Conservation (phyloP, 805 yeast species). For the Brettanomyces nanus region DNA sequence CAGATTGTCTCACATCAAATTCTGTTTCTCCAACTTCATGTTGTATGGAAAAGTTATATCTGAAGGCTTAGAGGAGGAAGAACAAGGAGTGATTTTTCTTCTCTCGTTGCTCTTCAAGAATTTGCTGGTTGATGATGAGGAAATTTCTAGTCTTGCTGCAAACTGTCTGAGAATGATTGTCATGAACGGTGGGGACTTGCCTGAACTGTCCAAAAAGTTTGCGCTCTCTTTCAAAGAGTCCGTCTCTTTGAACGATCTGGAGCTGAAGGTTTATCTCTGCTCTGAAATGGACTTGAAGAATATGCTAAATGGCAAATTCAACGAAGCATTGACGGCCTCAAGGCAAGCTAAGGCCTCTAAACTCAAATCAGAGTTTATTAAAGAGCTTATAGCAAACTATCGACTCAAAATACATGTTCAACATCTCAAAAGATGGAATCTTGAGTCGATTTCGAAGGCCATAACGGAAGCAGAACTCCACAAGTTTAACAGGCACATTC, state of each 20-base stretch:
- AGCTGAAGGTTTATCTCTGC: constrained; percentile 8
- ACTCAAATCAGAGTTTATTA: neutral
- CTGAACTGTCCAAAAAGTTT: neutral
- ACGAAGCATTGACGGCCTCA: neutral
- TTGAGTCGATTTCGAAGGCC: constrained; percentile 13
- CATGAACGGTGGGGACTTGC: neutral
- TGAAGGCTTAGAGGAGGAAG: constrained; percentile 5
- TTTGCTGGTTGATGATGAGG: constrained; percentile 6
- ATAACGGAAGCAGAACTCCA: constrained; percentile 39
- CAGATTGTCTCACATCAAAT: constrained; percentile 6
- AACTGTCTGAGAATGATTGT: constrained; percentile 14
- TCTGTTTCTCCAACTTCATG: constrained; percentile 20
- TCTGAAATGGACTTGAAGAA: constrained; percentile 7
- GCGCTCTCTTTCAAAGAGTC: constrained; percentile 3
- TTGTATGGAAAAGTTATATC: constrained; percentile 10
- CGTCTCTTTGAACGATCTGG: constrained; percentile 14
- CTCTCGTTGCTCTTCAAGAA: constrained; percentile 12
- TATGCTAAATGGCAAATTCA: neutral
- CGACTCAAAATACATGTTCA: neutral
- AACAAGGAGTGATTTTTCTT: constrained; percentile 7
- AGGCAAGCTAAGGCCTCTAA: neutral
- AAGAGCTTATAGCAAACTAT: neutral
- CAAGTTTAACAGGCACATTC: constrained; percentile 44
- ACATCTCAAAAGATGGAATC: constrained; percentile 2
- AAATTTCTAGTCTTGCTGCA: constrained; percentile 12